These are phyloP conservation scores for Candida xiaguanensis DNA, from an alignment of 805 yeast genomes.

Conservation along the genomic window DNA sequence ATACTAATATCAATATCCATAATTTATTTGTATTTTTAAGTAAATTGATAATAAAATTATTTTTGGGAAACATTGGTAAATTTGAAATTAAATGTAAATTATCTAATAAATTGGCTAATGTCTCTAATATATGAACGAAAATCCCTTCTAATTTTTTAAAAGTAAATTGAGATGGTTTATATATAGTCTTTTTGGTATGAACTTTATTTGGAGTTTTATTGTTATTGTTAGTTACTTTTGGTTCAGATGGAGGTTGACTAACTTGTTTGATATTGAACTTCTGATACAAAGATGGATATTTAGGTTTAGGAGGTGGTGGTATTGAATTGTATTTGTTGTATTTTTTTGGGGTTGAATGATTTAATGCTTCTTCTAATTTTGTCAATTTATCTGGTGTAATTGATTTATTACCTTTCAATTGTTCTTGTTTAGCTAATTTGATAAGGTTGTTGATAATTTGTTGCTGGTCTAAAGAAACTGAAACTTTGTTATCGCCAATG, in stretches of 20 bases:
- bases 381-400: slow-evolving; percentile 35
- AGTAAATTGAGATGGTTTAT: slow-evolving; percentile 17
- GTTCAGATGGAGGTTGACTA: slow-evolving; percentile 3
- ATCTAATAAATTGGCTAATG: slow-evolving; percentile 36
- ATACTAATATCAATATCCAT: slow-evolving; percentile 40
- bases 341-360: slow-evolving; percentile 11
- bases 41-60: slow-evolving; percentile 17
- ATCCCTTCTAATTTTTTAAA: slow-evolving; percentile 28
- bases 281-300: slow-evolving; percentile 31
- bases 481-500: background rate
- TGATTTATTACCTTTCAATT: slow-evolving; percentile 33
- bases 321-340: slow-evolving; percentile 11
- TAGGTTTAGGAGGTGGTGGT: slow-evolving; percentile 22
- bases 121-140: slow-evolving; percentile 29
- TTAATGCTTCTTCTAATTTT: slow-evolving; percentile 25
- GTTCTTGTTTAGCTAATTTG: slow-evolving; percentile 34
- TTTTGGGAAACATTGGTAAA: slow-evolving; percentile 41
- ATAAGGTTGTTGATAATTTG: slow-evolving; percentile 26
- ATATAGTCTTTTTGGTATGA: slow-evolving; percentile 3
- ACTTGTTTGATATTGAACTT: slow-evolving; percentile 22
- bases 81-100: slow-evolving; percentile 39
- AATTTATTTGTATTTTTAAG: slow-evolving; percentile 41
- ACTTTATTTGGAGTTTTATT: background rate
- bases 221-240: background rate
- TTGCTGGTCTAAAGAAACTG: slow-evolving; percentile 11